phyloP scores from a whole-genome alignment of 768 basidiomycete species.

The Boletus fagicola region DNA sequence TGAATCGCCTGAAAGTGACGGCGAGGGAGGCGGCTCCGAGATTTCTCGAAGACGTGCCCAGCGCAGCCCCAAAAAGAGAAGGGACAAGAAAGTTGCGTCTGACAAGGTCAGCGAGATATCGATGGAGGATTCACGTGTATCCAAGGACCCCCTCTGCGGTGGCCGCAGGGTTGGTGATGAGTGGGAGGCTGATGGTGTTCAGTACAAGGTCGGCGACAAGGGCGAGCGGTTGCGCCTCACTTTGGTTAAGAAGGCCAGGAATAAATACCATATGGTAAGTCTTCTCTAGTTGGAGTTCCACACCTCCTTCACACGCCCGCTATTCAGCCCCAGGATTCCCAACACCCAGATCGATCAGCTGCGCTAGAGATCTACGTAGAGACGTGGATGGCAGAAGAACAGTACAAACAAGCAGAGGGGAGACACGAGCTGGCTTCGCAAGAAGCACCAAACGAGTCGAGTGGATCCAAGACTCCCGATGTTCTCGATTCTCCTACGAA shows the following conservation, averaged over 20 bases:
- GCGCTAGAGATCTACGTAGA: slow-evolving; percentile 75
- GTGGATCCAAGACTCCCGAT: slow-evolving; percentile 45
- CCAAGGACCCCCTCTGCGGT: slow-evolving; percentile 51
- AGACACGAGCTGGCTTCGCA: slow-evolving; percentile 67
- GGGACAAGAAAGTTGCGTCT: slow-evolving; percentile 44
- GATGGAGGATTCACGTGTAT: slow-evolving; percentile 47
- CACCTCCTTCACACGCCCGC: slow-evolving; percentile 8
- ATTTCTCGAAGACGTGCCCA: slow-evolving; percentile 5
- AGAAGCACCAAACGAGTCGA: slow-evolving; percentile 45
- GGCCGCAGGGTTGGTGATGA: slow-evolving; percentile 66
- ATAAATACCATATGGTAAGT: slow-evolving; percentile 71
- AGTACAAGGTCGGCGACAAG: slow-evolving; percentile 68
- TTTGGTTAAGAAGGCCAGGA: slow-evolving; percentile 68
- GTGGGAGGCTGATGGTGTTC: slow-evolving; percentile 71
- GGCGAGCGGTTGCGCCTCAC: slow-evolving; percentile 68
- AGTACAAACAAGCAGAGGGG: slow-evolving; percentile 63
- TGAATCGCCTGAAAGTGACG: slow-evolving; percentile 42
- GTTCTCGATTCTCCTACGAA: slow-evolving; percentile 37
- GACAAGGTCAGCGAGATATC: slow-evolving; percentile 48
- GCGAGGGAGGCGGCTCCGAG: slow-evolving; percentile 16
- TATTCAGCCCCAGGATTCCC: slow-evolving; percentile 70
- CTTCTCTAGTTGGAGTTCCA: background rate
- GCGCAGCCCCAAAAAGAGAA: slow-evolving; percentile 46
- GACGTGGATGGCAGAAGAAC: slow-evolving; percentile 74
- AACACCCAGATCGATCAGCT: slow-evolving; percentile 69